Evolutionary conservation across 179 eudicot genomes (phyloP).

Genomic region (Camellia oleifera): DNA sequence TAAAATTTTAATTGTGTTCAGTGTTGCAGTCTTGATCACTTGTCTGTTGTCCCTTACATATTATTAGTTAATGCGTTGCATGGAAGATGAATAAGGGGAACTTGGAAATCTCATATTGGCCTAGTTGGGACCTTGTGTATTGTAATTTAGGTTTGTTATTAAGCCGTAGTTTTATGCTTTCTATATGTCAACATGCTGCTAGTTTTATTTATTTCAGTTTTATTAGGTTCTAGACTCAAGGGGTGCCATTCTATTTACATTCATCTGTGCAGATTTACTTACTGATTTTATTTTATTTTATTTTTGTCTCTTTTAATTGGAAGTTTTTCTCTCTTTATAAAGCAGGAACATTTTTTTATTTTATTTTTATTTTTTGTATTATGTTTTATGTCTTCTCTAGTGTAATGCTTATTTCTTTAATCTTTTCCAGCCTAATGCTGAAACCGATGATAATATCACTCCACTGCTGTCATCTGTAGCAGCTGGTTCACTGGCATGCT

Average conservation of each 20-base stretch:
- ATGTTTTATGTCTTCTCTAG: not conserved
- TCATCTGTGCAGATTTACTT: not conserved
- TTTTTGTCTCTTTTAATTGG: not conserved
- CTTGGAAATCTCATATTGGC: not conserved
- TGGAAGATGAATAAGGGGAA: not conserved
- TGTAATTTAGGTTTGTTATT: not conserved
- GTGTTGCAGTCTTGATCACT: not conserved
- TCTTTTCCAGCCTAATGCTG: conserved; percentile 74
- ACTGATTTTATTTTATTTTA: conserved; percentile 7
- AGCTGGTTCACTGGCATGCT: conserved; percentile 73
- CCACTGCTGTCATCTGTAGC: conserved; percentile 91
- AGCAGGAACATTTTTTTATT: not conserved
- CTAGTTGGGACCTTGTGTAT: not conserved
- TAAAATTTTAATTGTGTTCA: not conserved
- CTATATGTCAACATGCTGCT: not conserved
- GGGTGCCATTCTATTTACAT: not conserved
- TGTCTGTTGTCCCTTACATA: not conserved
- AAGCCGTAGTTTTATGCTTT: not conserved
- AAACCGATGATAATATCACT: conserved; percentile 83
- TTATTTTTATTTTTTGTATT: not conserved
- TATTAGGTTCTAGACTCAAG: not conserved
- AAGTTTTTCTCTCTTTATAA: not conserved
- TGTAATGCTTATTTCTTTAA: not conserved
- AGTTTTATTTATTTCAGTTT: not conserved
- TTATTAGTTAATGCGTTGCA: not conserved